These are phyloP conservation scores for Cucurbita ficifolia DNA, from an alignment of 306 rosid genomes.

Conservation along the genomic window DNA sequence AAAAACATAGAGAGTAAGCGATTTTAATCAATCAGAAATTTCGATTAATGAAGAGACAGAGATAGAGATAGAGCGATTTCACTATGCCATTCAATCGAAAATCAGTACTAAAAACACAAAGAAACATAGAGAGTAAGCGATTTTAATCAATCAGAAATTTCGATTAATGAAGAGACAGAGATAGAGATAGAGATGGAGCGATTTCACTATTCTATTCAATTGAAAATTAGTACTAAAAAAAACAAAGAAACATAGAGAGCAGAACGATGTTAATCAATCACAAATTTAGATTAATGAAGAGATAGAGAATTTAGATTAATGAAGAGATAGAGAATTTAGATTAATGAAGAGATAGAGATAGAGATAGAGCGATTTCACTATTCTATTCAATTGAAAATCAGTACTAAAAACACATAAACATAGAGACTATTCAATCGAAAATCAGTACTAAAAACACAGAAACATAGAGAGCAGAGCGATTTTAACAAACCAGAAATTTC, in stretches of 20 bases:
- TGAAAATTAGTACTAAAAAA: neutral
- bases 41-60: neutral
- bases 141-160: no score
- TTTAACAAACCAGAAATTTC: neutral
- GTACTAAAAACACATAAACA: neutral
- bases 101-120: no score
- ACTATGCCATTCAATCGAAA: no score
- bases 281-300: neutral
- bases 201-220: neutral
- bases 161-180: no score
- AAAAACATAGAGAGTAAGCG: neutral
- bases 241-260: neutral
- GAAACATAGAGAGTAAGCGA: no score
- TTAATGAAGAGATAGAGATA: no score
- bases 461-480: neutral
- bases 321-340: no score
- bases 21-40: neutral
- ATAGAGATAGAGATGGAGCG: no score
- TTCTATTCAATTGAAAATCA: neutral
- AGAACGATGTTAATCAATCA: neutral
- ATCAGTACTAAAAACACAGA: neutral
- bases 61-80: neutral
- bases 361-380: no score
- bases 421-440: neutral
- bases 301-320: no score